These are phyloP conservation scores for Periglandula ipomoeae DNA, from an alignment of 2,329 filamentous ascomycete genomes.

Conservation along the genomic window DNA sequence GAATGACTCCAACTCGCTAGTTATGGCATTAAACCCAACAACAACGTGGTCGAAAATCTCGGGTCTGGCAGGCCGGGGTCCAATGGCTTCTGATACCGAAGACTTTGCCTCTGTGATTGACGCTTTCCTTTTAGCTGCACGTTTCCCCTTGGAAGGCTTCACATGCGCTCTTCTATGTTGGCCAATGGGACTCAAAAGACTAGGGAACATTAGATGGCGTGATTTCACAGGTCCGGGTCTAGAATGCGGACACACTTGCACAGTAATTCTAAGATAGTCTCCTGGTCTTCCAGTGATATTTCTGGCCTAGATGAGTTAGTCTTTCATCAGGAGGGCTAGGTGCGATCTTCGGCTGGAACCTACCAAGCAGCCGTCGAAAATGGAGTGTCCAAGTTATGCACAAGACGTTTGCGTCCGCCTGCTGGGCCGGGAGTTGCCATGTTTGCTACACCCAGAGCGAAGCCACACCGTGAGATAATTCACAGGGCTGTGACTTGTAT, in stretches of 20 bases:
- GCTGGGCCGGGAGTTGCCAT: conserved; percentile 19
- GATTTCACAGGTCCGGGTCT: neutral
- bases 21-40: conserved; percentile 56
- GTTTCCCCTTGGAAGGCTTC: conserved; percentile 52
- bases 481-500: too few relatives aligned
- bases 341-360: conserved; percentile 8
- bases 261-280: conserved; percentile 56
- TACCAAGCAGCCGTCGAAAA: conserved; percentile 55
- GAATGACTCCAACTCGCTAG: conserved; percentile 43
- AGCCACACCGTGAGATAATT: too few relatives aligned
- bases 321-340: too few relatives aligned
- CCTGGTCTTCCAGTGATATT: conserved; percentile 48
- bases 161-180: conserved; percentile 47
- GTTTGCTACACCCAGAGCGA: neutral
- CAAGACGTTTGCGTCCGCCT: conserved; percentile 40
- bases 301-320: conserved; percentile 42
- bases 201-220: conserved; percentile 20
- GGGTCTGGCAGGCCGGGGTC: conserved; percentile 26
- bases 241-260: conserved; percentile 43
- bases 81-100: conserved; percentile 9
- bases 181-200: conserved; percentile 55
- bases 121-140: conserved; percentile 39
- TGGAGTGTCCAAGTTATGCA: conserved; percentile 58
- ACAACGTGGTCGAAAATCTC: conserved; percentile 50
- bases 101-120: conserved; percentile 13